phyloP scores from a whole-genome alignment of 306 rosid species.

The Morella rubra region DNA sequence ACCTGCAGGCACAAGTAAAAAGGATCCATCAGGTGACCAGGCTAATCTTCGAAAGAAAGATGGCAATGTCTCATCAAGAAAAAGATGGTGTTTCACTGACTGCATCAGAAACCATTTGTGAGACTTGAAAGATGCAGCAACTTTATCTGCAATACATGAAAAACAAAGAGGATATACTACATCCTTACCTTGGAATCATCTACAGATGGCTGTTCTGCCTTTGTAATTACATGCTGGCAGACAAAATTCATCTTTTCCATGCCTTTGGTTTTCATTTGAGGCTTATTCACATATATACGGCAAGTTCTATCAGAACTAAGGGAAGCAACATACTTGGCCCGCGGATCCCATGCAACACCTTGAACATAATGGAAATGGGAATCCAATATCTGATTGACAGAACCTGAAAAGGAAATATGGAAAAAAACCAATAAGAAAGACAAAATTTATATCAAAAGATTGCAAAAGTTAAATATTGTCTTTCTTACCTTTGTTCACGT shows the following conservation, averaged over 20 bases:
- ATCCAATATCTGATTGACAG: constrained; percentile 80
- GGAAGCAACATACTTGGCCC: constrained; percentile 73
- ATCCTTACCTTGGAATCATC: constrained; percentile 70
- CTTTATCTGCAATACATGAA: constrained; percentile 11
- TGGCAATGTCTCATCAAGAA: constrained; percentile 87
- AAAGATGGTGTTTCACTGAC: constrained; percentile 71
- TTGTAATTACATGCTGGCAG: constrained; percentile 74
- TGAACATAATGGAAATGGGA: constrained; percentile 92
- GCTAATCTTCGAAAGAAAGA: constrained; percentile 93
- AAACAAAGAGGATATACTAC: constrained; percentile 20
- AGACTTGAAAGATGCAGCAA: constrained; percentile 27
- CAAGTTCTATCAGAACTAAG: constrained; percentile 94
- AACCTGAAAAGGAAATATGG: constrained; percentile 51
- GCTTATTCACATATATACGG: constrained; percentile 71
- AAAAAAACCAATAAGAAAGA: constrained; percentile 20
- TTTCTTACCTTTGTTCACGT: constrained; percentile 70
- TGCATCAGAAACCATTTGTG: constrained; percentile 39
- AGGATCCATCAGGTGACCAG: constrained; percentile 98
- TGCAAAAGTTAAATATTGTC: neutral
- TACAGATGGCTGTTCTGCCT: constrained; percentile 59
- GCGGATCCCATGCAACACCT: constrained; percentile 98
- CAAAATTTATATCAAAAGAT: constrained; percentile 18
- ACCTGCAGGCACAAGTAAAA: constrained; percentile 96
- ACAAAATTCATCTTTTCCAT: constrained; percentile 62
- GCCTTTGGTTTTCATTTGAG: constrained; percentile 61